Evolutionary conservation across 2,329 filamentous ascomycete species (phyloP), one percentile per base, ranked within the genome.

Genomic region (Fusarium nanum): DNA sequence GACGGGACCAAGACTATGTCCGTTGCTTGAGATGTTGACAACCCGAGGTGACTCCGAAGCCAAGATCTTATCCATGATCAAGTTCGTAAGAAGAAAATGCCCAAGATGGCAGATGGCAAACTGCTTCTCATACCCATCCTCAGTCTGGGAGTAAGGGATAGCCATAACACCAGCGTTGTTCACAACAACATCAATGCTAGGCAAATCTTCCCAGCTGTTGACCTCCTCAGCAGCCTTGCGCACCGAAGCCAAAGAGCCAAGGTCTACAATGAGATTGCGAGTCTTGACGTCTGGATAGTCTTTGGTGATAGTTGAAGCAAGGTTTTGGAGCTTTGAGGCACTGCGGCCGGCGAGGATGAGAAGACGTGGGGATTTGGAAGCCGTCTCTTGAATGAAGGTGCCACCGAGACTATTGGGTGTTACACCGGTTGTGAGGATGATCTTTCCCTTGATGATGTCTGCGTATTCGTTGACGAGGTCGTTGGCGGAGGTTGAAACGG

Each of bases 291-390:
- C 62, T 0, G 83, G 78, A 50, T 79, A 60, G 13, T 75, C 56
- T 6, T 73, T 67, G 14, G 58, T 53, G 56, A 86, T 77, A 52
- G 75, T 72, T 6, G 81, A 75, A n/a, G 77, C 77, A 1, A 82
- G 81, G 3, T 78, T 74, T 22, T 80, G 73, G 7, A 82, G 64
- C 57, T 85, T 87, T 16, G 76, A 54, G 7, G 72, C 54, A 47
- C 76, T 83, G 60, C 85, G 84, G 30, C 83, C 83, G 9, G 79
- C 82, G 27, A 86, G 80, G 53, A 84, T 83, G 57, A 87, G 81
- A 27, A 81, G 73, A 4, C 74, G 65, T 0, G 84, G 83, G 2
- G 78, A 73, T 28, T 79, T 79, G 13, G 78, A 71, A 22, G 84
- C 83, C 44, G 85, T 75, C 41, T 77, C 68, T 16, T 75, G 59